A percentile compares a stretch with the other conserved stretches of the same genome.
Evolutionary conservation across 257 asterid species (phyloP).

Genomic region (Solanum rostratum): DNA sequence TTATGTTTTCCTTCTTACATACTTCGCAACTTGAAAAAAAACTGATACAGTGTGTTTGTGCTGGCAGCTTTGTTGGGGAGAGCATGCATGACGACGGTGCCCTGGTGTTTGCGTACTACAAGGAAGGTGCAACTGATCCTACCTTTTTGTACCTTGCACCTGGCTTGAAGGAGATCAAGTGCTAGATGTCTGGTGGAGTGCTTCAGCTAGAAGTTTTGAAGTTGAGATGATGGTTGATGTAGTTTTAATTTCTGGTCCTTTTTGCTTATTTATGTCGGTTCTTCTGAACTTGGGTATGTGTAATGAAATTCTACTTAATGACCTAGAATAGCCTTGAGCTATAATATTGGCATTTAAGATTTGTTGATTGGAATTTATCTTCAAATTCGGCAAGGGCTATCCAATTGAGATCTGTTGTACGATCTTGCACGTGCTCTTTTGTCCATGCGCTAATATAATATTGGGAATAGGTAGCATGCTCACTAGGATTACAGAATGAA

Average conservation of each 20-base stretch:
- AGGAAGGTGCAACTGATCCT: constrained; percentile 72
- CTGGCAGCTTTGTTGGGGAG: constrained; percentile 64
- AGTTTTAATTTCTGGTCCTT: not conserved
- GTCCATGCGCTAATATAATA: no score
- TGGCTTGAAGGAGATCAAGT: constrained; percentile 79
- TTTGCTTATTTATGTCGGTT: not conserved
- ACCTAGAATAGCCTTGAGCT: not conserved
- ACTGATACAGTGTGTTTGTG: not conserved
- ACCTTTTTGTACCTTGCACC: constrained; percentile 68
- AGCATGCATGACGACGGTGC: constrained; percentile 66
- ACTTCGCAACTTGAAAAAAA: not conserved
- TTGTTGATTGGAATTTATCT: not conserved
- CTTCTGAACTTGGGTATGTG: not conserved
- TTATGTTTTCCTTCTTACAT: not conserved
- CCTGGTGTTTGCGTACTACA: constrained; percentile 77
- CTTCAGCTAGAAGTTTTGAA: not conserved
- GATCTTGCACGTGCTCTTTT: not conserved
- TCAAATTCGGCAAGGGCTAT: not conserved
- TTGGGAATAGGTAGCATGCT: no score
- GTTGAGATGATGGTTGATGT: not conserved
- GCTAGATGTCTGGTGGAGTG: constrained; percentile 21
- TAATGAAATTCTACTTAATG: not conserved
- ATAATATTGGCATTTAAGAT: not conserved
- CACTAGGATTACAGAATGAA: no score
- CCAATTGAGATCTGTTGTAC: not conserved